These are phyloP conservation scores for Hymenoscyphus fraxineus DNA, from an alignment of 2,329 filamentous ascomycete genomes.

Conservation along the genomic window DNA sequence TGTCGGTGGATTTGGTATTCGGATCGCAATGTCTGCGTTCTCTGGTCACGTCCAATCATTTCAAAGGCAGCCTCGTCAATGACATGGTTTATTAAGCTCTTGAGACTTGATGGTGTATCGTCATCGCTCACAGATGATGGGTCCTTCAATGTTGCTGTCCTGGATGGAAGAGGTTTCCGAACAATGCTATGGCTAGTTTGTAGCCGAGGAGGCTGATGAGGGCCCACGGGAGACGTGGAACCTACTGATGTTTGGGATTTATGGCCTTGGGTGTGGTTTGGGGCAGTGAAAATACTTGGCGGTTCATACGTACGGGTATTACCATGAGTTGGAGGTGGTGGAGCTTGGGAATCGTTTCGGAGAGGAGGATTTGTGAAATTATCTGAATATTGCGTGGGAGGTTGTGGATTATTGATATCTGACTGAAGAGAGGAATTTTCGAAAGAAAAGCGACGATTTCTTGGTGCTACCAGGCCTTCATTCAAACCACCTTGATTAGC, in stretches of 20 bases:
- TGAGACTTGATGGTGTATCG: slow-evolving; percentile 37
- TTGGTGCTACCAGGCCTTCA: slow-evolving; percentile 36
- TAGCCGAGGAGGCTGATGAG: slow-evolving; percentile 22
- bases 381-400: slow-evolving; percentile 14
- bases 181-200: slow-evolving; percentile 44
- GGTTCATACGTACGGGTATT: slow-evolving; percentile 22
- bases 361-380: slow-evolving; percentile 14
- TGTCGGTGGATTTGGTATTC: slow-evolving; percentile 34
- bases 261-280: slow-evolving; percentile 19
- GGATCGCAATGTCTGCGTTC: slow-evolving; percentile 15
- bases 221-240: slow-evolving; percentile 24
- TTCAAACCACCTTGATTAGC: slow-evolving; percentile 33
- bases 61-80: slow-evolving; percentile 49
- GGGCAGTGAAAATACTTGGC: slow-evolving; percentile 16
- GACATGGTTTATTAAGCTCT: slow-evolving; percentile 40
- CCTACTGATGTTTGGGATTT: slow-evolving; percentile 21
- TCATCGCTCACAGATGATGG: slow-evolving; percentile 35
- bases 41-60: slow-evolving; percentile 23
- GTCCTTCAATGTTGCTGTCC: slow-evolving; percentile 37
- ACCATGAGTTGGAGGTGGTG: slow-evolving; percentile 8
- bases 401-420: slow-evolving; percentile 20
- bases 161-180: slow-evolving; percentile 50
- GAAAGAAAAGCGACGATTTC: slow-evolving; percentile 29
- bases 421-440: slow-evolving; percentile 25
- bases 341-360: slow-evolving; percentile 9